Evolutionary conservation across 2,329 filamentous ascomycete genomes (phyloP), one percentile per base, ranked within the genome.

Genomic region (Pleomassaria siparia): DNA sequence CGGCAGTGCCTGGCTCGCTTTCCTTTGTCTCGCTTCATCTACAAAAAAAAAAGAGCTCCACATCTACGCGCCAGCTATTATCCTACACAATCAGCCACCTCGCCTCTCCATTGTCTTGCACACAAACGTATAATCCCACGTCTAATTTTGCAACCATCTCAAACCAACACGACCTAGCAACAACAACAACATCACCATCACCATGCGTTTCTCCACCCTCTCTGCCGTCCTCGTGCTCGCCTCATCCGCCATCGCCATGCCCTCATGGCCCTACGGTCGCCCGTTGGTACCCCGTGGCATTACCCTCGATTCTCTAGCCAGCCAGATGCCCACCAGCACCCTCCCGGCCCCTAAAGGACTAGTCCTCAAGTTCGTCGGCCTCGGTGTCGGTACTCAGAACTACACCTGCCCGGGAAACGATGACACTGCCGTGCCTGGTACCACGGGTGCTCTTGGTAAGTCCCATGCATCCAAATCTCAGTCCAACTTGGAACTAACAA

Each of bases 341-440:
- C 65, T 71, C 7, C 59, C 63, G n/a, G 33, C 54, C 13, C 64
- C 66, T 1, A 52, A 54, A 12, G 61, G 54, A 15, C 56, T 65
- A 8, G 43, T 57, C 15, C 72, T 80, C 39, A 75, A 77, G 57
- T 75, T 74, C 51, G 65, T 80, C 35, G 67, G 72, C 16, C 59
- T 80, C 24, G 78, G 77, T 29, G 66, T 76, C 22, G 78, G 78
- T 22, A 77, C 75, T n/a, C 76, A 80, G 53, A 80, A 79, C 68
- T 80, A 79, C 58, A 76, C 74, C 22, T 80, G 77, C 55, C 40
- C 55, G 2, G 51, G 45, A 11, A 48, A 50, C 18, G 60, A 67
- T 28, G 54, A 54, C 18, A 59, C 60, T 20, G 57, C 49, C 25
- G 58, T 40, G 41, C 64, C 66, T 30, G 64, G 56, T 13, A 66